A percentile compares a stretch with the other conserved stretches of the same genome.
Conservation (phyloP, 768 basidiomycete genomes). For the Roridomyces roridus region DNA sequence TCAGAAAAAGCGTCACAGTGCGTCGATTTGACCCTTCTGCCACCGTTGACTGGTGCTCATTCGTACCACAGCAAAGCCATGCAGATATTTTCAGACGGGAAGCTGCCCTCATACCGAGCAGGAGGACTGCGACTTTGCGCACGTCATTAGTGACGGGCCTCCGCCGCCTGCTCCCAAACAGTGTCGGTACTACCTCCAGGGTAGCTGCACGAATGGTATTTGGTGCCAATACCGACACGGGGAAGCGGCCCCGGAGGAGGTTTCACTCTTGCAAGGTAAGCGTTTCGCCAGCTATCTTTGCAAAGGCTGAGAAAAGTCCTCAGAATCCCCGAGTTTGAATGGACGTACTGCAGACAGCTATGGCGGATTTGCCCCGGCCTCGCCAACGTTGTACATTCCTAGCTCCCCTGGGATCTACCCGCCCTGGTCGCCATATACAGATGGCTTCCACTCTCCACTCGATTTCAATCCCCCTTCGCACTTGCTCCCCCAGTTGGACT, state of each 20-base stretch:
- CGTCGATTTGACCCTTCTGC: neutral
- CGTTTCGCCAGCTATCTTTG: neutral
- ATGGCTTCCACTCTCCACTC: neutral
- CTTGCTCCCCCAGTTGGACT: neutral
- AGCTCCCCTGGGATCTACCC: constrained; percentile 1
- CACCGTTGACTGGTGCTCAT: neutral
- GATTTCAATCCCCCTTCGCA: constrained; percentile 6
- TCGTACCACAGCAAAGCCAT: constrained; percentile 15
- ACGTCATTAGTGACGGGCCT: constrained; percentile 17
- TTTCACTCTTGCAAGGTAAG: constrained; percentile 18
- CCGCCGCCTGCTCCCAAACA: constrained; percentile 13
- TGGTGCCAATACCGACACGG: constrained; percentile 25
- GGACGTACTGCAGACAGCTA: neutral
- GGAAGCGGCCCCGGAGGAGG: constrained; percentile 9
- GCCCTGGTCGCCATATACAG: constrained; percentile 2
- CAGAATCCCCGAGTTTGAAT: constrained; percentile 9
- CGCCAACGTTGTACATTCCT: constrained; percentile 1
- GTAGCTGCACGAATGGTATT: constrained; percentile 23
- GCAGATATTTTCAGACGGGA: constrained; percentile 22
- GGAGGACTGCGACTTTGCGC: constrained; percentile 27
- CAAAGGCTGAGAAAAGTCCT: no score
- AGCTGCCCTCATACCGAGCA: constrained; percentile 16
- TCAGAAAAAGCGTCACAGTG: constrained; percentile 27
- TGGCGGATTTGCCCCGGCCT: neutral
- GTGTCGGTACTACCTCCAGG: constrained; percentile 20